Base-by-base conservation (phyloP, 2,329 filamentous ascomycete species). In the Aspergillus fumigatus region DNA sequence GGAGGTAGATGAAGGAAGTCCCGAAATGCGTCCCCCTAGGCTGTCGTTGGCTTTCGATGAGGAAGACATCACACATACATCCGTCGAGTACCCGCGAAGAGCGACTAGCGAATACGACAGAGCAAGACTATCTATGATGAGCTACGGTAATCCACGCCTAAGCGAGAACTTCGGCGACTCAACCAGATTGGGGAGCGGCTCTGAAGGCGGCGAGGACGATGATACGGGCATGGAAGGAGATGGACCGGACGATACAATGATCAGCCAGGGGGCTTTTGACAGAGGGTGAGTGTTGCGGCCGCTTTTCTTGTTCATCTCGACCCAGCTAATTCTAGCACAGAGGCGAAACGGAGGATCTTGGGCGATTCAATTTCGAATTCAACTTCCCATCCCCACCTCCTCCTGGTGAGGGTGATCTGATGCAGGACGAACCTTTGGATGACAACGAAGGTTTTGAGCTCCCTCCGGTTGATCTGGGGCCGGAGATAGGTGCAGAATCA, bases 81-180 rank as follows among this genome's bases (percentile, higher is more conserved):
- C 74, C 32, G 70, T 78, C 17, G 78, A 80, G 60, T 73, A 75
- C 55, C 75, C 76, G 11, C 72, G 77, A 47, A 65, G 74, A 59
- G 76, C 75, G 17, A 66, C 71, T 2, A 71, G 67, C 49, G 71
- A 74, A 41, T 67, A 72, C 38, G 73, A 76, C 35, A 69, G 64
- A 23, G 67, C 68, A 40, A 70, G 72, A 27, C 52, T 78, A 17
- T 77, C 74, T 11, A 74, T 75, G 57, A 75, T 77, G 57, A 77
- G 80, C 57, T 72, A 75, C 52, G 74, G 71, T 11, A 72, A 68
- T 51, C 66, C 71, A 23, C 68, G 76, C 21, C 66, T 81, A 50
- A 83, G 80, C 62, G 81, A 82, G 56, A 72, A 77, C 55, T 83
- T 83, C 61, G 79, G 72, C 1, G 79, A 80, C 54, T 59, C 77